Evolutionary conservation across 2,329 filamentous ascomycete species (phyloP), one percentile per base, ranked within the genome.

Genomic region (Cercospora citrullina): DNA sequence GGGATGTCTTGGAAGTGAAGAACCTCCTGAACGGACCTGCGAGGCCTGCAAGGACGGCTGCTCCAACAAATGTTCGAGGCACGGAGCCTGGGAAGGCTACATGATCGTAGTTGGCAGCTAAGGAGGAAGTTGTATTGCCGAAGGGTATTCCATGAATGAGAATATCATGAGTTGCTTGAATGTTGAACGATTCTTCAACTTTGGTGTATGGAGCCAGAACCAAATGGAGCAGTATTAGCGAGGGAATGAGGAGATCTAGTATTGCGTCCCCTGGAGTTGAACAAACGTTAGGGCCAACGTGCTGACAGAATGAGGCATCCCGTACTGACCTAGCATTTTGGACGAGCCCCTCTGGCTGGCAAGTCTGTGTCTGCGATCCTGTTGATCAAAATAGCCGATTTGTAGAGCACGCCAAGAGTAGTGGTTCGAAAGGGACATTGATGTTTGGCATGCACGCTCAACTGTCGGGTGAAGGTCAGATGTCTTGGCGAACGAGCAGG

Each of bases 141-240:
- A 72, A 74, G 0, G 92, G 92, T 1, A 92, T 88, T 26, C 93
- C 93, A 78, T 95, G 93, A 42, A 87, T 86, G 68, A 97, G 80
- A 39, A 99, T 90, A 79, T 99, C 95, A 80, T 98, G 95, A 3
- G 89, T 87, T 5, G 95, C 95, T 79, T 99, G 95, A 67, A 98
- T 88, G 79, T 97, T 97, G 86, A 99, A 98, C 0, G 94, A 98
- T 80, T 99, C 95, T 80, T 99, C 95, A 68, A 99, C 95, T 80
- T 99, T 99, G 66, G 94, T 97, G 82, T 96, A 94, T 0, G 95
- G 95, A 10, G 94, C 88, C n/a, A 65, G 64, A 23, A 74, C 73
- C 9, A 79, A 65, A 65, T 80, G 78, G 1, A 77, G 33, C 14
- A 79, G 63, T 6, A 80, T 70, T 3, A 79, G 77, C 2, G 84